Base-by-base conservation (phyloP, 345 rosid species). In the Syzygium jambos region DNA sequence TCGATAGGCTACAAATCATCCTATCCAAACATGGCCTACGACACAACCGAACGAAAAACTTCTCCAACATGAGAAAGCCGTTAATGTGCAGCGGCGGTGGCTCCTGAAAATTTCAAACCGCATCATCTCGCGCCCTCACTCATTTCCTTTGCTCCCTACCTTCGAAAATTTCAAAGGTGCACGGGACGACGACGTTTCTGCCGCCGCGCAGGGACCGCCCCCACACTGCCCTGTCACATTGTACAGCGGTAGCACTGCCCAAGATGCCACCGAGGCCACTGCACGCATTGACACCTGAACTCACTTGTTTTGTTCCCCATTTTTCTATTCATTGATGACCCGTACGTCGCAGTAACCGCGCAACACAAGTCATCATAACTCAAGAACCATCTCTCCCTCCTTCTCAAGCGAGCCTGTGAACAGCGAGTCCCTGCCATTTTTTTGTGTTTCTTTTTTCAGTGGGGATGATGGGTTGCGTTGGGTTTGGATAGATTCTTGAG, bases 401-500 rank as follows among this genome's bases (percentile, higher is more conserved):
- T 38, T 6, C 19, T 53, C 65, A 2, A 27, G 23, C 10, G 63
- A 4, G 63, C 25, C 63, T 57, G 29, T 23, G 63, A 57, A 27
- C 27, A 9, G 27, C 27, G 1, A 34, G 49, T 38, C 23, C 5
- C 82, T 5, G 49, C 43, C 49, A 73, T 73, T 73, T 59, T 59
- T 73, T 73, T 38, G 49, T 73, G 87, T 77, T 49, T 61, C 53
- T 49, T 63, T 85, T 77, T 57, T 56, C 11, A 22, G 51, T 10
- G 53, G 29, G 63, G 78, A 38, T 41, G 86, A 2, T 19, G 49
- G 80, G 82, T 73, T 9, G 82, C 25, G 49, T 38, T 11, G 82
- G 80, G 82, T 22, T 73, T 38, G 65, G 23, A 57, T 77, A 57
- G 84, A 87, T 87, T 87, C 89, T 87, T 22, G 89, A 85, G 86